A percentile compares a stretch with the other conserved stretches of the same genome.
Evolutionary conservation across 108 stramenopile species (phyloP).

Genomic region (Schizochytrium sp.): DNA sequence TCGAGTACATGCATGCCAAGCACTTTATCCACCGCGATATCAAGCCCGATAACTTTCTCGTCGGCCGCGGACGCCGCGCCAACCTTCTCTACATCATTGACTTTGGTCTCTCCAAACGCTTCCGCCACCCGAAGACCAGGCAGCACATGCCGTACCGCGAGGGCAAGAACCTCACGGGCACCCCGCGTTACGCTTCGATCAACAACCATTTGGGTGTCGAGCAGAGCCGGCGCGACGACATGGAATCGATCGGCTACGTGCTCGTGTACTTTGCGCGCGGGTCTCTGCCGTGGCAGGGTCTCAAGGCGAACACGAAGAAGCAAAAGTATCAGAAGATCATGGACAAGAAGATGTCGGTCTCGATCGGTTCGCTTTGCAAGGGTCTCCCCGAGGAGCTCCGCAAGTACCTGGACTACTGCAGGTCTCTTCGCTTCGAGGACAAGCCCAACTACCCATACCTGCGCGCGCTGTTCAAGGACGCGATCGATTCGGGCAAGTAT

Average conservation of each 20-base stretch:
- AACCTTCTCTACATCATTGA: constrained; percentile 98
- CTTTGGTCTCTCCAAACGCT: constrained; percentile 98
- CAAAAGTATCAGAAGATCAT: constrained; percentile 99
- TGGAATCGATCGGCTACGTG: constrained; percentile 97
- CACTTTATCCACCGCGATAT: constrained; percentile 98
- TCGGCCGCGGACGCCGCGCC: constrained; percentile 91
- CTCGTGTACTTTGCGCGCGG: constrained; percentile 99
- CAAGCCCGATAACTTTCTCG: constrained; percentile 99
- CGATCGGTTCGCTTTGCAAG: constrained; percentile 95
- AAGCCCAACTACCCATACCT: constrained; percentile 98
- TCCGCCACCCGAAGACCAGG: constrained; percentile 95
- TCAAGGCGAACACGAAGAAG: constrained; percentile 99
- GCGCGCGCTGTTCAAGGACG: constrained; percentile 87
- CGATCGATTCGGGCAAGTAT: constrained; percentile 87
- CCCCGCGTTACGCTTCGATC: constrained; percentile 96
- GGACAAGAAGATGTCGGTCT: constrained; percentile 98
- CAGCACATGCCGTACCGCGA: constrained; percentile 99
- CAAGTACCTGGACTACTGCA: constrained; percentile 99
- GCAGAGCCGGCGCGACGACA: constrained; percentile 91
- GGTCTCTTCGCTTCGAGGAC: constrained; percentile 94
- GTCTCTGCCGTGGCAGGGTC: constrained; percentile 97
- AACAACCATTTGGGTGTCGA: constrained; percentile 97
- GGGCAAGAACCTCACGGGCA: constrained; percentile 98
- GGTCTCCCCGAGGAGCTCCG: constrained; percentile 98
- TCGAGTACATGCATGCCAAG: constrained; percentile 99